Percentiles rank a stretch among this genome's conserved stretches.
Evolutionary conservation across 768 basidiomycete genomes (phyloP).

Genomic region (Rhodocollybia butyracea): DNA sequence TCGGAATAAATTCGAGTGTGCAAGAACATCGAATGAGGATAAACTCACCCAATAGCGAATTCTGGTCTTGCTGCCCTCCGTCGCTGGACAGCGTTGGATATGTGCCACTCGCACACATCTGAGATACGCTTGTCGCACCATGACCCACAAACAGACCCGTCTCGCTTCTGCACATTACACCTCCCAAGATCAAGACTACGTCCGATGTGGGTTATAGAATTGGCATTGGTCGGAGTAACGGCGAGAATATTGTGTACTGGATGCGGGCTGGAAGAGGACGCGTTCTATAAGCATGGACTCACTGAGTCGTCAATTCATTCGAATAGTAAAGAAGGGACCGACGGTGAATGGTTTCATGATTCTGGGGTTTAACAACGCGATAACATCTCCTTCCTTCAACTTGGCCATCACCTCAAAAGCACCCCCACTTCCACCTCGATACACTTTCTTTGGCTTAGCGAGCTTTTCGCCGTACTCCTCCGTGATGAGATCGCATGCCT

Average conservation of each 20-base stretch:
- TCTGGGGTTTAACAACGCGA: conserved; percentile 85
- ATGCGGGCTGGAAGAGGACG: conserved; percentile 58
- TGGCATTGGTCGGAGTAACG: conserved; percentile 78
- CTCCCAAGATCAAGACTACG: conserved; percentile 83
- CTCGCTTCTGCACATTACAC: conserved; percentile 73
- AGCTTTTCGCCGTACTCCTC: conserved; percentile 47
- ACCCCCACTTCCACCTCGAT: conserved; percentile 87
- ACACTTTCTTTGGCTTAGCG: conserved; percentile 55
- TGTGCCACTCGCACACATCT: conserved; percentile 90
- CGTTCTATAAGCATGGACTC: conserved; percentile 23
- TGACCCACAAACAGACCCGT: conserved; percentile 76
- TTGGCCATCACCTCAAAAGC: conserved; percentile 89
- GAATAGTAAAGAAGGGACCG: conserved; percentile 14
- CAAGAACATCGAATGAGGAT: conserved; percentile 1
- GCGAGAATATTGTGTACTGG: conserved; percentile 82
- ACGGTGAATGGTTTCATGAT: conserved; percentile 88
- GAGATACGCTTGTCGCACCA: conserved; percentile 91
- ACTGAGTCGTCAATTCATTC: background rate
- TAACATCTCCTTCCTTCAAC: conserved; percentile 83
- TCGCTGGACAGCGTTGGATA: conserved; percentile 76
- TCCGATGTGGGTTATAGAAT: conserved; percentile 82
- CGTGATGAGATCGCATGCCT: conserved; percentile 57
- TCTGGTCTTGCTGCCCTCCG: conserved; percentile 78
- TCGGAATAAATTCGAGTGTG: background rate
- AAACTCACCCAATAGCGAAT: conserved; percentile 73